Evolutionary conservation across 1,284 basidiomycete species (phyloP), one percentile per base, ranked within the genome.

Genomic region (Stygiomarasmius scandens): DNA sequence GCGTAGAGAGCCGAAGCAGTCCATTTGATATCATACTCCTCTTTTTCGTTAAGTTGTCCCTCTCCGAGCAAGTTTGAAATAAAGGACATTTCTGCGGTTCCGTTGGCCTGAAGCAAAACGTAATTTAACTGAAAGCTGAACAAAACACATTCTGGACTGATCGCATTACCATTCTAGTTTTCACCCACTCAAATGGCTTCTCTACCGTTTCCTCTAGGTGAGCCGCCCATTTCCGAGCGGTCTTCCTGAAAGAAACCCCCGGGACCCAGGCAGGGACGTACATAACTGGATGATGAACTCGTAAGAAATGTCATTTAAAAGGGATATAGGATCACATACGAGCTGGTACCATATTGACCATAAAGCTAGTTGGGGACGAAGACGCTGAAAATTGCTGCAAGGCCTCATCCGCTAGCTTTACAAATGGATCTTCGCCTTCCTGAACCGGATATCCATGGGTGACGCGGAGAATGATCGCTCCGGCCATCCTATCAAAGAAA

Each of bases 251-350:
- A 14, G 55, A 53, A 12, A 61, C 66, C n/a, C 69, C 69, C 8
- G 69, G 69, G 20, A 69, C 54, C 63, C 69, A 67, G 16, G 59
- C 45, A 11, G 69, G 69, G 19, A 68, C 49, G 52, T 62, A 68
- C n/a, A n/a, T n/a, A n/a, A n/a, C n/a, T n/a, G n/a, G n/a, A n/a
- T n/a, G n/a, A n/a, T n/a, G n/a, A n/a, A n/a, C n/a, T n/a, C n/a
- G n/a, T n/a, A n/a, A n/a, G n/a, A n/a, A n/a, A n/a, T n/a, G n/a
- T n/a, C n/a, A n/a, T n/a, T n/a, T n/a, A n/a, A n/a, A n/a, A 11
- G 69, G 69, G 19, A 68, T 49, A 50, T 62, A 68, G 29, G 29
- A 12, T 6, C 29, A 32, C 79, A 57, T 71, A 86, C 85, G 66
- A 25, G 73, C 65, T 23, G 85, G 86, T 5, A 86, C 67, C 14